Evolutionary conservation across 177 flowering plant genomes (phyloP), one percentile per base, ranked within the genome.

Genomic region (Vitis hybrid): DNA sequence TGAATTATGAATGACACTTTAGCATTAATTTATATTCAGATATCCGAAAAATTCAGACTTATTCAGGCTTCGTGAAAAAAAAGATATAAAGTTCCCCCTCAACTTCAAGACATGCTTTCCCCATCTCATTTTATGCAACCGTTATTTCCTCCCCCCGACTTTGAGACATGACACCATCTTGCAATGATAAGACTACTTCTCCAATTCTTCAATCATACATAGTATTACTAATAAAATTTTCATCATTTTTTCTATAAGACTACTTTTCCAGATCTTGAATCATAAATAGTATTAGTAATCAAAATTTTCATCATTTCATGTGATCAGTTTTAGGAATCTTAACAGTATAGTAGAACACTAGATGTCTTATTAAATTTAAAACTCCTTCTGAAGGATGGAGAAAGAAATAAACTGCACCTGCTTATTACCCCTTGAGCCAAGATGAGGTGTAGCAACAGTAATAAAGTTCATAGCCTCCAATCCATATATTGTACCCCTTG

Each of bases 401-500:
- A 15, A 56, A 61, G 13, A 54, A 58, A 11, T 50, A 30, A 21
- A n/a, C 6, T 4, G 12, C 86, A 93, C 99, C 97, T 96, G 98
- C 73, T 88, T 88, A 77, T 96, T 90, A 50, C 99, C 99, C 78
- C 93, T 85, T 21, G 99, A 96, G 73, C 99, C 99, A 79, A 93
- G 97, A 83, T 96, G 99, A 65, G 99, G 99, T 17, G 97, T 86
- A 57, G 99, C 99, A 71, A 92, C 94, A 61, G 97, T 92, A 54
- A 96, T 81, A 60, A 96, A 96, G 80, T 93, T 92, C 78, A 93
- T 81, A 66, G 97, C 84, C 80, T 90, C 94, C 80, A 93, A 76
- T 69, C 95, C 97, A 73, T 84, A 83, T 71, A 96, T 88, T 66
- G 94, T 92, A 68, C 85, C 97, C 69, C 65, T 82, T 56, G 76